A percentile compares a stretch with the other conserved stretches of the same genome.
Evolutionary conservation across 176 grass and related monocot genomes (phyloP).

Genomic region (Zoysia japonica): DNA sequence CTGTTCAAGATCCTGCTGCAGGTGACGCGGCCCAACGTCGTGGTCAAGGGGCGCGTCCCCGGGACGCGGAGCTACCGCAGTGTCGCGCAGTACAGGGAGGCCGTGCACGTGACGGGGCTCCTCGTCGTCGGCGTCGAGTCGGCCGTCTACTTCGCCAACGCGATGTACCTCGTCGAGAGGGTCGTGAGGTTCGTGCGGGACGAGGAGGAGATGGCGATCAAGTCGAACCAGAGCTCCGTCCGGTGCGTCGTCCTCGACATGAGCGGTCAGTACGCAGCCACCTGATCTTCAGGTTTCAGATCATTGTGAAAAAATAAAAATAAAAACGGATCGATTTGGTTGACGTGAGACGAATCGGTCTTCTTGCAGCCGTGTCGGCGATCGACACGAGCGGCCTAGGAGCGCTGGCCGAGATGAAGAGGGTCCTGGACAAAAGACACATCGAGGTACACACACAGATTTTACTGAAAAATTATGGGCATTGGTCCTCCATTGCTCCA

Average conservation of each 20-base stretch:
- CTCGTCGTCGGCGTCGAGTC: constrained; percentile 87
- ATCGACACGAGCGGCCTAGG: constrained; percentile 93
- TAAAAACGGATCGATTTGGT: background rate
- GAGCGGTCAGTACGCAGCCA: constrained; percentile 49
- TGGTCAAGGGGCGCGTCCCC: constrained; percentile 63
- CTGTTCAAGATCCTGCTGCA: constrained; percentile 94
- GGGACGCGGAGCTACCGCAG: constrained; percentile 87
- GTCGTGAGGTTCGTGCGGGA: constrained; percentile 73
- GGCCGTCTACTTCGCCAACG: constrained; percentile 90
- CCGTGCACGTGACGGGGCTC: constrained; percentile 59
- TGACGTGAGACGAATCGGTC: background rate
- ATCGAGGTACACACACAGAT: constrained; percentile 45
- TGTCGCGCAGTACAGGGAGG: constrained; percentile 74
- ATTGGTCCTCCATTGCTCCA: no score
- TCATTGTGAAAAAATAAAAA: background rate
- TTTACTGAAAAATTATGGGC: no score
- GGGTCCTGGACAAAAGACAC: constrained; percentile 63
- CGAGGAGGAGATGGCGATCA: constrained; percentile 76
- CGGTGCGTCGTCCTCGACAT: constrained; percentile 83
- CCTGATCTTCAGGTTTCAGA: background rate
- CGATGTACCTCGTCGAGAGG: constrained; percentile 81
- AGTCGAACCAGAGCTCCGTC: constrained; percentile 55
- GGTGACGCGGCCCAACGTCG: constrained; percentile 72
- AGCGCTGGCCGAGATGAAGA: constrained; percentile 72
- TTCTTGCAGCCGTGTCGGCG: constrained; percentile 64